Evolutionary conservation across 441 rosid species (phyloP).

Genomic region (Lepidium campestre): DNA sequence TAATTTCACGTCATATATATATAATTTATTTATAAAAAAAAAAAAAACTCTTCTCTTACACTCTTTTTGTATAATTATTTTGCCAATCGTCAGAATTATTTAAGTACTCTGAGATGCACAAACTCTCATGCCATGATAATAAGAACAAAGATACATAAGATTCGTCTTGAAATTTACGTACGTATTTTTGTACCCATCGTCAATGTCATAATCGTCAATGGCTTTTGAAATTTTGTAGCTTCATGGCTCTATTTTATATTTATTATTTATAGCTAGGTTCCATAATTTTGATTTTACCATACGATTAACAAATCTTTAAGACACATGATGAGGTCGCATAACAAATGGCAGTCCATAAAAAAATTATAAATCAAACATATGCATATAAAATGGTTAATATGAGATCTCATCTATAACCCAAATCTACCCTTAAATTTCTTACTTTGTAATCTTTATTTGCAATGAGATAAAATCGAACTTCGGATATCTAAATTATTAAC

Average conservation of each 20-base stretch:
- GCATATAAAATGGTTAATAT: too few relatives aligned
- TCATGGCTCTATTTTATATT: background rate
- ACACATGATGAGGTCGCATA: background rate
- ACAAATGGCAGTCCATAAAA: background rate
- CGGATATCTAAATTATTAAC: too few relatives aligned
- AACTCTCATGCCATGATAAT: slow-evolving; percentile 33
- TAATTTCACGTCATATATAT: background rate
- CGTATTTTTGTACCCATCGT: slow-evolving; percentile 30
- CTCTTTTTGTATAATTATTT: slow-evolving; percentile 3
- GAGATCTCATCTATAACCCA: too few relatives aligned
- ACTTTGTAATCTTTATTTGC: too few relatives aligned
- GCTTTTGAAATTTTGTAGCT: slow-evolving; percentile 18
- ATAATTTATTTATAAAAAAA: background rate
- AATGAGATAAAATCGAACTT: too few relatives aligned
- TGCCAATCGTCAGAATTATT: slow-evolving; percentile 23
- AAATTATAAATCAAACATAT: background rate
- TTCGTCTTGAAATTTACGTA: slow-evolving; percentile 27
- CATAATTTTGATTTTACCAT: background rate
- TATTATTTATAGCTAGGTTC: background rate
- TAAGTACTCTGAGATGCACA: slow-evolving; percentile 28
- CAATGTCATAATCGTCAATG: slow-evolving; percentile 27
- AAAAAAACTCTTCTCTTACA: slow-evolving; percentile 4
- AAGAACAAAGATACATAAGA: slow-evolving; percentile 22
- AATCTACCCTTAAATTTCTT: too few relatives aligned
- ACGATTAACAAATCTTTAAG: background rate